Conservation (phyloP, 495 filamentous ascomycete genomes). For the Penicillium diatomitis region DNA sequence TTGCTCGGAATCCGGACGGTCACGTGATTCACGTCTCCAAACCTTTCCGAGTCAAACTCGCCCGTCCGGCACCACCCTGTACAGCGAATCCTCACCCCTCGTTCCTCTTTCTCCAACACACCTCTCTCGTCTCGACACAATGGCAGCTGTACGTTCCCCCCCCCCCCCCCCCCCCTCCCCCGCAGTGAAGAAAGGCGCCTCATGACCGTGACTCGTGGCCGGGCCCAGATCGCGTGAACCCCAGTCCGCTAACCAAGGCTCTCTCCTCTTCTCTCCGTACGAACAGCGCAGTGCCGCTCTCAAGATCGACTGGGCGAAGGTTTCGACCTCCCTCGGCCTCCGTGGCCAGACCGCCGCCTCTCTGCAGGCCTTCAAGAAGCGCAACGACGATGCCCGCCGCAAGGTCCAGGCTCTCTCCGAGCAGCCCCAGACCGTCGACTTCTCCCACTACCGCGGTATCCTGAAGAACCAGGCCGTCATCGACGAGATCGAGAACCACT, state of each 20-base stretch:
- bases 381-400: constrained; percentile 97
- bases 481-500: constrained; percentile 93
- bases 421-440: constrained; percentile 78
- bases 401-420: constrained; percentile 72
- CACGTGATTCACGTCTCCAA: constrained; percentile 39
- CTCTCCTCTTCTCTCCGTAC: constrained; percentile 8
- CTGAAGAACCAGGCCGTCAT: constrained; percentile 93
- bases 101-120: constrained; percentile 26
- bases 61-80: constrained; percentile 33
- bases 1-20: constrained; percentile 29
- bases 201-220: neutral
- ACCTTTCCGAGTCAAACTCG: constrained; percentile 40
- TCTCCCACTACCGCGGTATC: constrained; percentile 77
- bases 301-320: constrained; percentile 97
- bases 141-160: constrained; percentile 95
- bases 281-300: constrained; percentile 90
- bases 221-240: neutral
- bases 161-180: too few relatives aligned
- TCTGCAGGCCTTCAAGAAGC: constrained; percentile 96
- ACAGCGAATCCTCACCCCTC: constrained; percentile 31
- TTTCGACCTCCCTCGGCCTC: constrained; percentile 86
- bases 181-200: constrained; percentile 1
- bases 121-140: constrained; percentile 49
- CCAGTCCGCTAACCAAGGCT: constrained; percentile 11
- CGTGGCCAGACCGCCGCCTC: constrained; percentile 85